Evolutionary conservation across 2,329 filamentous ascomycete genomes (phyloP).

Genomic region (Exophiala xenobiotica): DNA sequence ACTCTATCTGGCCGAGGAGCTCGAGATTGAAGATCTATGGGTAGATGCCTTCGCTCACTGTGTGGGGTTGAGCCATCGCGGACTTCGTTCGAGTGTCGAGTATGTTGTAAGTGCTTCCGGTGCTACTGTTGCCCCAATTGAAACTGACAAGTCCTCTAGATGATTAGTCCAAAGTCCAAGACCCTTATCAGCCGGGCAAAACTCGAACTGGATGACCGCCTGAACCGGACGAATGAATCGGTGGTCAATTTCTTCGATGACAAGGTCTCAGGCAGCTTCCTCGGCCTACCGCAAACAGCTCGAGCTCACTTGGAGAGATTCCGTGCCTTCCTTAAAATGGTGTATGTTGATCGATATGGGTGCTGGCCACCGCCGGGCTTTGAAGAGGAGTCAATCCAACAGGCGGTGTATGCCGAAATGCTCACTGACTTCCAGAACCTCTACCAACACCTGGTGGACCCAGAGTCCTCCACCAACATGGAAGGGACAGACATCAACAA

Average conservation of each 20-base stretch:
- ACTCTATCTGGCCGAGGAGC: slow-evolving; percentile 66
- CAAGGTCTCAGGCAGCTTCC: slow-evolving; percentile 64
- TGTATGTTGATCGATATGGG: slow-evolving; percentile 66
- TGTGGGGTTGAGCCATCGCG: slow-evolving; percentile 62
- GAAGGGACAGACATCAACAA: slow-evolving; percentile 56
- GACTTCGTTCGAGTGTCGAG: slow-evolving; percentile 26
- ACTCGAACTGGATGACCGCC: slow-evolving; percentile 63
- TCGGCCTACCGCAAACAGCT: slow-evolving; percentile 63
- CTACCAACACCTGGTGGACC: slow-evolving; percentile 70
- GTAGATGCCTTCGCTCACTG: slow-evolving; percentile 74
- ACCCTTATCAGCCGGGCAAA: slow-evolving; percentile 64
- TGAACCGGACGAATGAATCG: slow-evolving; percentile 58
- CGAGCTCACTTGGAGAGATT: slow-evolving; percentile 71
- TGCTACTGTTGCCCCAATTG: background rate
- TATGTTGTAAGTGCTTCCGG: slow-evolving; percentile 21
- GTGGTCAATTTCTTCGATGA: slow-evolving; percentile 69
- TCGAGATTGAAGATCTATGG: slow-evolving; percentile 65
- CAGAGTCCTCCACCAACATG: slow-evolving; percentile 35
- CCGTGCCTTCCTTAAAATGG: slow-evolving; percentile 64
- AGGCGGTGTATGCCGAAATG: slow-evolving; percentile 61
- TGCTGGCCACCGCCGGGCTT: slow-evolving; percentile 65
- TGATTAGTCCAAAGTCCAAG: slow-evolving; percentile 54
- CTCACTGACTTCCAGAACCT: slow-evolving; percentile 68
- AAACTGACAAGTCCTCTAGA: slow-evolving; percentile 30
- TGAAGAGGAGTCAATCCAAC: slow-evolving; percentile 54